Evolutionary conservation across 306 rosid species (phyloP).

Genomic region (Senna tora): DNA sequence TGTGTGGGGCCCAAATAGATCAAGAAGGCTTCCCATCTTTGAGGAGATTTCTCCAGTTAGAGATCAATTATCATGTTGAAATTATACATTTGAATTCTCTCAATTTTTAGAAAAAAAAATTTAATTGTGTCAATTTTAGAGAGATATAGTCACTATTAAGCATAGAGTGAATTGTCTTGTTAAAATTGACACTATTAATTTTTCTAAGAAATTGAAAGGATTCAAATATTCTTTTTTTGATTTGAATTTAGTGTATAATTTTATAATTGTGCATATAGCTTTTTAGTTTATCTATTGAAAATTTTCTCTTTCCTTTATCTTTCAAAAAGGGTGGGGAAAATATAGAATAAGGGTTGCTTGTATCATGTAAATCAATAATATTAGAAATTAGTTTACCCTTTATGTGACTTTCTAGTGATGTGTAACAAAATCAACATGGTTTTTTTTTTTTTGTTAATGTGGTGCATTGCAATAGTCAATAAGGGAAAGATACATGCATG

Average conservation of each 20-base stretch:
- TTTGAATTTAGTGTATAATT: slow-evolving; percentile 20
- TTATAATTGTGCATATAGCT: slow-evolving; percentile 10
- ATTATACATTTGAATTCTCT: background rate
- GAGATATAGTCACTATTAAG: too few species aligned
- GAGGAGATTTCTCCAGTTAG: slow-evolving; percentile 83
- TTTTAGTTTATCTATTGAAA: slow-evolving; percentile 28
- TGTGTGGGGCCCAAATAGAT: slow-evolving; percentile 59
- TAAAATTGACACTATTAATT: too few species aligned
- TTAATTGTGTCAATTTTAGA: too few species aligned
- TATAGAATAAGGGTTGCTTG: slow-evolving; percentile 25
- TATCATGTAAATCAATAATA: slow-evolving; percentile 29
- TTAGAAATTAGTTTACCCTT: background rate
- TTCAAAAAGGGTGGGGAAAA: slow-evolving; percentile 36
- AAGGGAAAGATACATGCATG: too few species aligned
- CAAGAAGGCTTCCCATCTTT: slow-evolving; percentile 88
- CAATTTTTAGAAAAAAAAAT: background rate
- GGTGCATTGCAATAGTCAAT: too few species aligned
- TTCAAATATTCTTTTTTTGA: too few species aligned
- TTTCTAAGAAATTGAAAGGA: too few species aligned
- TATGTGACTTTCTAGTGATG: background rate
- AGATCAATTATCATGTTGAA: slow-evolving; percentile 80
- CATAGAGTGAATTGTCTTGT: too few species aligned
- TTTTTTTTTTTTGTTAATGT: too few species aligned
- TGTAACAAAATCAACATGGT: background rate
- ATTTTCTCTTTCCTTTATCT: slow-evolving; percentile 38